Evolutionary conservation across 768 basidiomycete species (phyloP), one percentile per base, ranked within the genome.

Genomic region (Terana coerulea): DNA sequence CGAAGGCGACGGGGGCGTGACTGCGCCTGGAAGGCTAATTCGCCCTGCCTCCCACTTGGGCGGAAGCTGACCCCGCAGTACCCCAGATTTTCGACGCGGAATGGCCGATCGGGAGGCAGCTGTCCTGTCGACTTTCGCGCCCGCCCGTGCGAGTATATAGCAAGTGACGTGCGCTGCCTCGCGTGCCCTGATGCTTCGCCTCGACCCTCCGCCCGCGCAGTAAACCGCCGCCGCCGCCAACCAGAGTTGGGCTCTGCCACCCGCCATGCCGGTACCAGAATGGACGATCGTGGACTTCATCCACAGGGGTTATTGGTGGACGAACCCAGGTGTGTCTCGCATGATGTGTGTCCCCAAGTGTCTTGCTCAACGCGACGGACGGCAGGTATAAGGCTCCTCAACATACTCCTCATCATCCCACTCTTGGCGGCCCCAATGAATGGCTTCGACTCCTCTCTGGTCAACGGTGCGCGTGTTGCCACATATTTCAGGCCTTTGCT

Each of bases 371-470:
- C n/a, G n/a, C n/a, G 31, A 19, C 9, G 3, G 15, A 24, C 14
- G 29, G 21, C 46, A 84, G 84, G 83, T 24, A 77, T 86, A 40
- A 66, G 84, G 25, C 49, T 75, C 43, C 66, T 85, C 33, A 86
- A 85, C 63, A 51, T 85, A 5, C 80, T 75, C 58, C 70, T 87
- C 28, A 49, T 81, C 14, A 68, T 87, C 14, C 82, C 85, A 1
- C 71, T 88, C n/a, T 66, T 86, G 50, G 84, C 85, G 14, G 78
- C 83, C 15, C 69, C 76, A 12, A 77, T 78, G 43, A 87, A 86
- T 65, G 86, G 87, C 22, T 75, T 84, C 44, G 83, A 86, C 61
- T 80, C 81, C 3, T 85, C 83, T n/a, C 66, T 84, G 39, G 72
- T 84, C 14, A 86, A 85, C 58, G 74, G 73, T 71, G 31, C n/a